Evolutionary conservation across 2,329 filamentous ascomycete species (phyloP).

Genomic region (Macrophomina pseudophaseolina): DNA sequence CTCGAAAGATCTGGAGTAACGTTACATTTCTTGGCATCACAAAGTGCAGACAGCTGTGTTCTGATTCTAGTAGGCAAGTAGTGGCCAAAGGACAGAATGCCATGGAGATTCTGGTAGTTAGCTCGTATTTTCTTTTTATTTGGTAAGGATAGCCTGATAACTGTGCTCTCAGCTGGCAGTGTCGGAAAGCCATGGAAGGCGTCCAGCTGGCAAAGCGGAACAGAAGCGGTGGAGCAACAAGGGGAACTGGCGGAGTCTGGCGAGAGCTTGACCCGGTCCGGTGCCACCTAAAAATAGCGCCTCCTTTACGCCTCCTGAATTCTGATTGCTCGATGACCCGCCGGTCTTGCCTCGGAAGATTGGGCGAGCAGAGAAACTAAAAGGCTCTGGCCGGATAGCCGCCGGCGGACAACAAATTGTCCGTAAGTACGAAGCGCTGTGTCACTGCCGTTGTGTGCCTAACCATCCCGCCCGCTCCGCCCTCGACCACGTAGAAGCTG

Average conservation of each 20-base stretch:
- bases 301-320: constrained; percentile 1
- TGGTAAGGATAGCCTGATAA: neutral
- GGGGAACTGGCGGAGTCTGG: constrained; percentile 3
- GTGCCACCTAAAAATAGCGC: constrained; percentile 17
- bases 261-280: constrained; percentile 10
- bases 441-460: constrained; percentile 9
- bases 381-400: neutral
- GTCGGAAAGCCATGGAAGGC: neutral
- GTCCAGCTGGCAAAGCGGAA: neutral
- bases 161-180: neutral
- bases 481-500: neutral
- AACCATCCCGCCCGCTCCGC: neutral
- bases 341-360: neutral
- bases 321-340: neutral
- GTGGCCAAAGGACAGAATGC: neutral
- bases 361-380: neutral
- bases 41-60: neutral
- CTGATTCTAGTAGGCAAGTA: neutral
- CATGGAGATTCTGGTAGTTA: neutral
- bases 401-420: neutral
- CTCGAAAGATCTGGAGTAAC: constrained; percentile 19
- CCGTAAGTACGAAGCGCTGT: neutral
- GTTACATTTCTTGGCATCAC: constrained; percentile 2
- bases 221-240: neutral
- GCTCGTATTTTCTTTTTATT: neutral